phyloP scores from a whole-genome alignment of 169 alveolate genomes.

The Eimeria sp. region DNA sequence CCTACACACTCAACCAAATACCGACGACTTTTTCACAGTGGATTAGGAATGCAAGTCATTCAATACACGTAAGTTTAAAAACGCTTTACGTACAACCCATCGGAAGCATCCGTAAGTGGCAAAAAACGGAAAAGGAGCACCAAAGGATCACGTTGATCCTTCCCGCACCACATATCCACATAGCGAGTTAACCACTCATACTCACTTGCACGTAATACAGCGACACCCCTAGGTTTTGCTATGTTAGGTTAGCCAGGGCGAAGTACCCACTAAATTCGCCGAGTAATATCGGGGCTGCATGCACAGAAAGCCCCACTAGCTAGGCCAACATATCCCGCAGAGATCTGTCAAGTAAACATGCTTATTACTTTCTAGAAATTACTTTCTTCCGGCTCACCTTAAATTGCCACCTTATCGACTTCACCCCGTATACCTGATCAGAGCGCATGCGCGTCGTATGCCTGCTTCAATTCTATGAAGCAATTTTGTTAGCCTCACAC shows the following conservation, averaged over 20 bases:
- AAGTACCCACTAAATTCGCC: background rate
- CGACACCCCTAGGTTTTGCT: background rate
- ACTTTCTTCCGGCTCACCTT: background rate
- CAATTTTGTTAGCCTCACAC: background rate
- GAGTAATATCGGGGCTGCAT: background rate
- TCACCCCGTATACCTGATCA: background rate
- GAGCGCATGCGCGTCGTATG: background rate
- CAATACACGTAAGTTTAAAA: background rate
- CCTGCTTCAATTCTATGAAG: background rate
- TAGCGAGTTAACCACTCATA: background rate
- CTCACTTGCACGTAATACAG: background rate
- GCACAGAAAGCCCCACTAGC: background rate
- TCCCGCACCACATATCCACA: background rate
- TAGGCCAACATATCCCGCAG: background rate
- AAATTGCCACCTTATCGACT: background rate
- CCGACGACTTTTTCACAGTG: background rate
- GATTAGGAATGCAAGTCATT: background rate
- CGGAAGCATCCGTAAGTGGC: background rate
- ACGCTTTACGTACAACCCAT: background rate
- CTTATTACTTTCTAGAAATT: background rate
- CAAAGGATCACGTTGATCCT: background rate
- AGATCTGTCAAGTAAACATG: background rate
- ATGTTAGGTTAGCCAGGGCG: background rate
- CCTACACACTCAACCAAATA: background rate
- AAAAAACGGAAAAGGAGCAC: background rate